Base-by-base conservation (phyloP, 2,329 filamentous ascomycete species). In the Aspergillus alliaceus region DNA sequence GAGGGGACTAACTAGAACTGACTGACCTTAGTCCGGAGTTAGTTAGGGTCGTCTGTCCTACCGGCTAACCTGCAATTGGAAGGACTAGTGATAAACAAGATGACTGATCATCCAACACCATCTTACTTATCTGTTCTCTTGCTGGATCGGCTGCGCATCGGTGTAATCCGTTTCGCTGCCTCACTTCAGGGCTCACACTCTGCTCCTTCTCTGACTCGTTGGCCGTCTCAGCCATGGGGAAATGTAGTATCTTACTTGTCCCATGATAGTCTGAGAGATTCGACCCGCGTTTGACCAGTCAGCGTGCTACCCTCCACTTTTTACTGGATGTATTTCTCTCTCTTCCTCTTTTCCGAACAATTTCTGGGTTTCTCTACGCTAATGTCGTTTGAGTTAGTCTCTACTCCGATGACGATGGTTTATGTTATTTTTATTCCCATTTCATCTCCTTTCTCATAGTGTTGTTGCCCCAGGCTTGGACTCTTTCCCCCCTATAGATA, bases 21-120 rank as follows among this genome's bases (percentile, higher is more conserved):
- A 20, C 15, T 47, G 29, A 2, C n/a, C 8, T 48, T 48, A 48
- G 44, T 32, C 29, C 20, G 11, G 9, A 48, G 44, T 32, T 8
- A 31, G 44, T 22, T 48, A 48, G 44, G 27, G 18, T 47, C n/a
- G n/a, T 25, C 12, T 32, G 12, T 48, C 27, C 29, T 20, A 48
- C 44, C 1, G 12, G 18, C 27, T 48, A 32, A 48, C 29, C 44
- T 32, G 11, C 27, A 32, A 48, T 20, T 18, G 44, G 25, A 48
- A 14, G 27, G 32, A 32, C 44, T 32, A 48, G 32, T 48, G 32
- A 48, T 32, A 48, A 27, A 5, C 27, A 29, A 5, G 44, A 48
- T 48, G 44, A 48, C 44, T 48, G 44, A 48, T 48, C 44, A 48
- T 32, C 44, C 44, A 48, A 48, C 44, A 32, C 44, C 44, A 11